phyloP scores from a whole-genome alignment of 2,329 filamentous ascomycete genomes.

The Botrytis hyacinthi region DNA sequence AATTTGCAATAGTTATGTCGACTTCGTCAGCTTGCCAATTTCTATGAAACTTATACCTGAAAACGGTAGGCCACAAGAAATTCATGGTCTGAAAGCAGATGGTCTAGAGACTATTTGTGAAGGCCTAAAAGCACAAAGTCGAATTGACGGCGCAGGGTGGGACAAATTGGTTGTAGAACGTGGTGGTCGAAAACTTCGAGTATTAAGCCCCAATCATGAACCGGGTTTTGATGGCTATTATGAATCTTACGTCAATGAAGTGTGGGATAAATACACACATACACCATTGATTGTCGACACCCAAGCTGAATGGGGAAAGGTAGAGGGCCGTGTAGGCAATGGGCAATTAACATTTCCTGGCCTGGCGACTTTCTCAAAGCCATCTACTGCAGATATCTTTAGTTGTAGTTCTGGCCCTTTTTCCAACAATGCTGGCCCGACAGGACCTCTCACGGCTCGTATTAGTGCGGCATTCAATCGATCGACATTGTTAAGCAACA shows the following conservation, averaged over 20 bases:
- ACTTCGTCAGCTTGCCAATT: slow-evolving; percentile 69
- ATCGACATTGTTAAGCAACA: slow-evolving; percentile 38
- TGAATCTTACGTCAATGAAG: slow-evolving; percentile 46
- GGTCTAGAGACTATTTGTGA: slow-evolving; percentile 56
- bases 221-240: slow-evolving; percentile 45
- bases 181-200: slow-evolving; percentile 41
- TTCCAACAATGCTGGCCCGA: slow-evolving; percentile 36
- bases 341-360: slow-evolving; percentile 40
- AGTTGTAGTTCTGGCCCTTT: slow-evolving; percentile 65
- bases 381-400: slow-evolving; percentile 62
- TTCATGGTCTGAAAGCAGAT: slow-evolving; percentile 55
- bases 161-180: slow-evolving; percentile 48
- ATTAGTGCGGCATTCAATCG: slow-evolving; percentile 34
- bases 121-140: slow-evolving; percentile 54
- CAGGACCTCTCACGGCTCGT: slow-evolving; percentile 29
- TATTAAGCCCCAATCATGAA: slow-evolving; percentile 44
- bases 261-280: slow-evolving; percentile 43
- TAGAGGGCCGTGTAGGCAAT: slow-evolving; percentile 48
- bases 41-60: slow-evolving; percentile 49
- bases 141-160: slow-evolving; percentile 59
- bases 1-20: slow-evolving; percentile 56
- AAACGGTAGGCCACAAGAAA: slow-evolving; percentile 46
- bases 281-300: slow-evolving; percentile 59
- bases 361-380: slow-evolving; percentile 53
- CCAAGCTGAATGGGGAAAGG: slow-evolving; percentile 54